Percentiles rank a stretch among this genome's conserved stretches.
phyloP scores from a whole-genome alignment of 2,329 filamentous ascomycete species.

The Annulohypoxylon truncatum region DNA sequence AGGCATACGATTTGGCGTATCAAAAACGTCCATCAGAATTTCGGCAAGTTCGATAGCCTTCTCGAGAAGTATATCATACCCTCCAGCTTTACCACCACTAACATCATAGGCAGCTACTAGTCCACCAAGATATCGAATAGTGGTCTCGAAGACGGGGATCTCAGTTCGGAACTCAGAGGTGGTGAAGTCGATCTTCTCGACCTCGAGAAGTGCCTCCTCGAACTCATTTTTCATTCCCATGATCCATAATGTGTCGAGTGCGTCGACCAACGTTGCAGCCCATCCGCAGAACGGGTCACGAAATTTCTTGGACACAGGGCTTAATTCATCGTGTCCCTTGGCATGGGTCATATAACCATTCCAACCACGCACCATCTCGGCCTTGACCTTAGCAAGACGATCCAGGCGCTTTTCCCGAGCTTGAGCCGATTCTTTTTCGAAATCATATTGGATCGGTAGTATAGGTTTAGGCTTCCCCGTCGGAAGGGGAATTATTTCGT shows the following conservation, averaged over 20 bases:
- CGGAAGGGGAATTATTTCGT: slow-evolving; percentile 80
- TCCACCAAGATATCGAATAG: slow-evolving; percentile 90
- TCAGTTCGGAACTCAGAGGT: slow-evolving; percentile 68
- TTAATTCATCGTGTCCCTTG: slow-evolving; percentile 88
- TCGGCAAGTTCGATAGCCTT: slow-evolving; percentile 80
- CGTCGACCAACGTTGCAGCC: slow-evolving; percentile 75
- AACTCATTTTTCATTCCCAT: slow-evolving; percentile 77
- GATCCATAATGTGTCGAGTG: slow-evolving; percentile 78
- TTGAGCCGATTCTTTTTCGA: slow-evolving; percentile 71
- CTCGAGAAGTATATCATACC: slow-evolving; percentile 73
- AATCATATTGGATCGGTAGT: slow-evolving; percentile 80
- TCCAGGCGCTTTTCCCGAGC: slow-evolving; percentile 71
- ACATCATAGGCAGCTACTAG: slow-evolving; percentile 89
- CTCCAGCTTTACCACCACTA: slow-evolving; percentile 67
- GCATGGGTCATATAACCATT: slow-evolving; percentile 81
- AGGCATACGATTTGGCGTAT: slow-evolving; percentile 95
- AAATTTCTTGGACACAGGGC: slow-evolving; percentile 73
- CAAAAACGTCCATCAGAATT: slow-evolving; percentile 77
- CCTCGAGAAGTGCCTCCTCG: slow-evolving; percentile 68
- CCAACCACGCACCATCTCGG: slow-evolving; percentile 84
- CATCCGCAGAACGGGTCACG: slow-evolving; percentile 88
- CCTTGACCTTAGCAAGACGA: slow-evolving; percentile 75
- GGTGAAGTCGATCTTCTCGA: slow-evolving; percentile 81
- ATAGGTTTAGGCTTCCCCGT: slow-evolving; percentile 76
- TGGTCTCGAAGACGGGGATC: slow-evolving; percentile 93